Percentiles rank a stretch among this genome's conserved stretches.
phyloP scores from a whole-genome alignment of 208 protist genomes.

The Trichomonas tenax region DNA sequence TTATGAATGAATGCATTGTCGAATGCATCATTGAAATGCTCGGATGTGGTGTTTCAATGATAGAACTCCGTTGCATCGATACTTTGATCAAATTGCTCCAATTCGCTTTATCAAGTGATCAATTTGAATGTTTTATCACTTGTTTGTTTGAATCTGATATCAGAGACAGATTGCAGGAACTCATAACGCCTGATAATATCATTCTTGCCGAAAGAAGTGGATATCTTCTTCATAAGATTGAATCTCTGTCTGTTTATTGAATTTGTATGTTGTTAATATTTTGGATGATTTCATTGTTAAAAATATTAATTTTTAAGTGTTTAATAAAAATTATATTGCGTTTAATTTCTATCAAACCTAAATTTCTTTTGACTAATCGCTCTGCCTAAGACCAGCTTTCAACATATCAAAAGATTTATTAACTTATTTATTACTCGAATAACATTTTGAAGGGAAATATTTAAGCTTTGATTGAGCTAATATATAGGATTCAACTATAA shows the following conservation, averaged over 20 bases:
- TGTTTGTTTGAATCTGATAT: neutral
- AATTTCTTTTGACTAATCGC: too few species aligned
- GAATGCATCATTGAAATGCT: neutral
- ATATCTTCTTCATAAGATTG: neutral
- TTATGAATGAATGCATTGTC: neutral
- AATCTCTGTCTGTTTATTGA: neutral
- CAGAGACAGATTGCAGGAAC: neutral
- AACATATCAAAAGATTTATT: too few species aligned
- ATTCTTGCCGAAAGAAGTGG: neutral
- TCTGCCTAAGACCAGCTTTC: too few species aligned
- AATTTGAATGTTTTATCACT: neutral
- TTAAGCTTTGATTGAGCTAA: too few species aligned
- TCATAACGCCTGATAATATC: neutral
- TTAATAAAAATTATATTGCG: too few species aligned
- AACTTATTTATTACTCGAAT: too few species aligned
- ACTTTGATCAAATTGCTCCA: neutral
- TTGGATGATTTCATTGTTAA: neutral
- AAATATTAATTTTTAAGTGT: neutral
- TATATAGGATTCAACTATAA: too few species aligned
- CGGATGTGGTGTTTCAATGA: neutral
- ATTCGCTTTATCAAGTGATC: neutral
- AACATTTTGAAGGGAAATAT: too few species aligned
- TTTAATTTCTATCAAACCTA: too few species aligned
- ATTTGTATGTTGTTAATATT: neutral
- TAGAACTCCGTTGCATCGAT: neutral